phyloP scores from a whole-genome alignment of 1,284 basidiomycete genomes.

The Veloporphyrellus conicus region DNA sequence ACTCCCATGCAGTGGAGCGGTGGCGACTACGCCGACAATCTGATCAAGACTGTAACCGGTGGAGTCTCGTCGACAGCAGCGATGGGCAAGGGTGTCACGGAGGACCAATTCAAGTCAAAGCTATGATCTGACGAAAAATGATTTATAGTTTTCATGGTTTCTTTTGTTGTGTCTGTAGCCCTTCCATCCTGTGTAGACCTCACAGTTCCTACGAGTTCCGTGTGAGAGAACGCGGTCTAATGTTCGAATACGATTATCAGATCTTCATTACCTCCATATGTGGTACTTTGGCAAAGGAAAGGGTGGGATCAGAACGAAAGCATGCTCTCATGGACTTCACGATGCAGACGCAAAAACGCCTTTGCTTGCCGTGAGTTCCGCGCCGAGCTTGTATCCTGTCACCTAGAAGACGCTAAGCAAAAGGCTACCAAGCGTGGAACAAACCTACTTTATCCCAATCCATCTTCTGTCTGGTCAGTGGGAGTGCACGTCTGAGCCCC shows the following conservation, averaged over 20 bases:
- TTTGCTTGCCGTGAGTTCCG: slow-evolving; percentile 73
- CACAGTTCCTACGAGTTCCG: slow-evolving; percentile 1
- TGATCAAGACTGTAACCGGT: slow-evolving; percentile 93
- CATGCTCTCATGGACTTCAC: slow-evolving; percentile 6
- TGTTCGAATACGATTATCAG: slow-evolving; percentile 1
- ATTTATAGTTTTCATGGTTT: background rate
- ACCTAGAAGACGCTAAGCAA: slow-evolving; percentile 44
- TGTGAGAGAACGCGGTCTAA: background rate
- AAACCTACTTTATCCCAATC: slow-evolving; percentile 87
- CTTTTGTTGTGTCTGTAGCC: slow-evolving; percentile 7
- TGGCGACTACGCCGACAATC: slow-evolving; percentile 86
- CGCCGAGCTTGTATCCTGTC: slow-evolving; percentile 80
- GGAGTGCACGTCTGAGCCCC: slow-evolving; percentile 80
- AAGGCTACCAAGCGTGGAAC: background rate
- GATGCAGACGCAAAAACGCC: slow-evolving; percentile 49
- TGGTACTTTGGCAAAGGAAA: background rate
- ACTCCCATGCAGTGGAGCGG: slow-evolving; percentile 74
- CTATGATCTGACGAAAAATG: slow-evolving; percentile 36
- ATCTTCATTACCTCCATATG: slow-evolving; percentile 7
- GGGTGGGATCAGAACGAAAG: slow-evolving; percentile 1
- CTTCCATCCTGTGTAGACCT: background rate
- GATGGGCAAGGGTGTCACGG: slow-evolving; percentile 93
- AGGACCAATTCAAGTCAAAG: slow-evolving; percentile 76
- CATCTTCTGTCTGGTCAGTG: slow-evolving; percentile 87
- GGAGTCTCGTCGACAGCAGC: slow-evolving; percentile 93